Evolutionary conservation across 108 stramenopile genomes (phyloP), one percentile per base, ranked within the genome.

Genomic region (Nitzschia palea): DNA sequence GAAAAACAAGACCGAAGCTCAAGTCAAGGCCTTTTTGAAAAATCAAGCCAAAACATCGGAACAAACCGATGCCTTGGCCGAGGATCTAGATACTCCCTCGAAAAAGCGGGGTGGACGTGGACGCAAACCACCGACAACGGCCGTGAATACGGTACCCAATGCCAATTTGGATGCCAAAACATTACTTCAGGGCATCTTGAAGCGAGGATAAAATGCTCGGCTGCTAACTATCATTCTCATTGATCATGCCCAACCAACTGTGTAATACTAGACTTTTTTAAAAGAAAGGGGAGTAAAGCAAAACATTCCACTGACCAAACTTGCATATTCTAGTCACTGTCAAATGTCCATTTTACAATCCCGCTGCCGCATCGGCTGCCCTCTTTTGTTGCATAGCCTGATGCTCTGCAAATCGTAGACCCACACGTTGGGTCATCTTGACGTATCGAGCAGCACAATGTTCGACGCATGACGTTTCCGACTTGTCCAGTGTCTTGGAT

Each of bases 401-500:
- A 73, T 91, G 87, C 55, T 95, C 93, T 2, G 88, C 88, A 72
- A 95, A 95, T 35, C 93, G 71, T 50, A 95, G 71, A 65, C 93
- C 93, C 35, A 91, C 90, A 47, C 93, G 61, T 66, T 95, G 90
- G 4, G 93, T 90, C 90, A 90, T 95, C 70, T 91, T 91, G 62
- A 95, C 73, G 73, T 89, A 95, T 17, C 93, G 76, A 18, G 67
- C 76, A 25, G 87, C 86, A 59, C 77, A 85, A 61, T 80, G 65
- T 51, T 76, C 74, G 17, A 89, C 56, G 55, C 93, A 95, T 14
- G 78, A 43, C 15, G 63, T 81, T 61, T 95, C 93, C 44, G 65
- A 64, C 51, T 91, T 90, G 67, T 91, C 93, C 31, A 95, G 67
- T 12, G 81, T 76, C 63, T 95, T 95, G 67, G 88, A 87, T 27